These are phyloP conservation scores for Colletotrichum phormii DNA, from an alignment of 2,329 filamentous ascomycete species.

Conservation along the genomic window DNA sequence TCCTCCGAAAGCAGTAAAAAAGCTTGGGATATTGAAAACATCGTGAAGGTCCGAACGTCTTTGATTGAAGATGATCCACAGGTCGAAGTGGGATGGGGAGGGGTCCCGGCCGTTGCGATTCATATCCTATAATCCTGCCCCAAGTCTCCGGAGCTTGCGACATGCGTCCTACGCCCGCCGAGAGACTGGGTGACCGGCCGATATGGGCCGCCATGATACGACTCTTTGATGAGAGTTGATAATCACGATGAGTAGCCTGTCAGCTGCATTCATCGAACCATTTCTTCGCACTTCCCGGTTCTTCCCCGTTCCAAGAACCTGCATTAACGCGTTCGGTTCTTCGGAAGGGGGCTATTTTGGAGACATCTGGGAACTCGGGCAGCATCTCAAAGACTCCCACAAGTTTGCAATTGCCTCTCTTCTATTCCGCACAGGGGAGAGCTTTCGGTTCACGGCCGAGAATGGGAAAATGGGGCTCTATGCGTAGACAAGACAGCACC, in stretches of 20 bases:
- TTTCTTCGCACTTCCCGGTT: neutral
- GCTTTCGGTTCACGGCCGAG: constrained; percentile 22
- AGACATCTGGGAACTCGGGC: neutral
- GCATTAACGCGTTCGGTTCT: constrained; percentile 1
- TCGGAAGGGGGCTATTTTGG: neutral
- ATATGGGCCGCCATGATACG: neutral
- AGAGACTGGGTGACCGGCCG: neutral
- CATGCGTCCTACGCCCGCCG: constrained; percentile 4
- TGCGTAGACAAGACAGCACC: neutral
- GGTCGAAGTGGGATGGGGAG: neutral
- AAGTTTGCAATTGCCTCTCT: neutral
- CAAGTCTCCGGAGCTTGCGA: constrained; percentile 2
- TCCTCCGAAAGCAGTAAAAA: constrained; percentile 12
- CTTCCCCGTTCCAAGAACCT: neutral
- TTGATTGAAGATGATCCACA: neutral
- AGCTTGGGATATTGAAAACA: constrained; percentile 3
- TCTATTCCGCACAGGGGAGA: neutral
- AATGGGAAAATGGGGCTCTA: neutral
- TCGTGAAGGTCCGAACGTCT: constrained; percentile 6
- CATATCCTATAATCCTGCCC: neutral
- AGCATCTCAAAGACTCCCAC: constrained; percentile 3
- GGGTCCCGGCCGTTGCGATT: constrained; percentile 6
- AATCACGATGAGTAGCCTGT: constrained; percentile 1
- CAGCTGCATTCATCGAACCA: constrained; percentile 29
- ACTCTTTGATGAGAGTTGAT: neutral